Conservation (phyloP, 2,329 filamentous ascomycete species). For the Arthrobotrys pseudoclavata region DNA sequence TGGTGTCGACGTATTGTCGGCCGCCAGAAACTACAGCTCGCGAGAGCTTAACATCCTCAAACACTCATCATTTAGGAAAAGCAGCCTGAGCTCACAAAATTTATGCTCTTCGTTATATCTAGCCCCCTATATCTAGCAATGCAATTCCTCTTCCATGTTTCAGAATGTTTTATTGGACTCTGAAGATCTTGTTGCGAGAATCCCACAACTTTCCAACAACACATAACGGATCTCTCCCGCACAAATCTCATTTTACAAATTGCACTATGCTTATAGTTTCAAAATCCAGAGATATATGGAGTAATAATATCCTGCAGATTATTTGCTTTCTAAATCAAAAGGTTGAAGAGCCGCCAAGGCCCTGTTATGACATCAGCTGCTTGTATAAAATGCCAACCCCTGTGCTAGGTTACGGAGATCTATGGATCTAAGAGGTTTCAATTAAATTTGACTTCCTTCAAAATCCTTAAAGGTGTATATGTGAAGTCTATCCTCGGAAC, state of each 20-base stretch:
- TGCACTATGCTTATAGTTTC: too few species aligned
- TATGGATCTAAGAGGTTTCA: too few species aligned
- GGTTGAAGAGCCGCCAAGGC: neutral
- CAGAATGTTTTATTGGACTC: conserved; percentile 27
- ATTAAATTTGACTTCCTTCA: too few species aligned
- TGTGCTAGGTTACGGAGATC: too few species aligned
- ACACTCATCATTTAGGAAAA: too few species aligned
- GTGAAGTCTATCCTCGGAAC: too few species aligned
- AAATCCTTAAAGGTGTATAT: too few species aligned
- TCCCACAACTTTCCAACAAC: conserved; percentile 18
- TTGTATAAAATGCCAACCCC: neutral
- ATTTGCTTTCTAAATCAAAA: neutral
- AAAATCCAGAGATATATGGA: too few species aligned
- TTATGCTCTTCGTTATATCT: neutral
- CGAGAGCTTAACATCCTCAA: too few species aligned
- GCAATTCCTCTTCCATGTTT: neutral
- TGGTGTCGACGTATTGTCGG: too few species aligned
- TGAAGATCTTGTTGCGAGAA: conserved; percentile 30
- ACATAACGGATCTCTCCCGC: neutral
- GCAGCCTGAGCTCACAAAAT: neutral
- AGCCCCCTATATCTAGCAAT: neutral
- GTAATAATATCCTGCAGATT: neutral
- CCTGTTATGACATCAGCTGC: neutral
- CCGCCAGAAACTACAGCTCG: too few species aligned
- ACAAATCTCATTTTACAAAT: too few species aligned